Percentiles rank a stretch among this genome's conserved stretches.
Conservation (phyloP, 2,329 filamentous ascomycete species). For the Trichoderma semiorbis region DNA sequence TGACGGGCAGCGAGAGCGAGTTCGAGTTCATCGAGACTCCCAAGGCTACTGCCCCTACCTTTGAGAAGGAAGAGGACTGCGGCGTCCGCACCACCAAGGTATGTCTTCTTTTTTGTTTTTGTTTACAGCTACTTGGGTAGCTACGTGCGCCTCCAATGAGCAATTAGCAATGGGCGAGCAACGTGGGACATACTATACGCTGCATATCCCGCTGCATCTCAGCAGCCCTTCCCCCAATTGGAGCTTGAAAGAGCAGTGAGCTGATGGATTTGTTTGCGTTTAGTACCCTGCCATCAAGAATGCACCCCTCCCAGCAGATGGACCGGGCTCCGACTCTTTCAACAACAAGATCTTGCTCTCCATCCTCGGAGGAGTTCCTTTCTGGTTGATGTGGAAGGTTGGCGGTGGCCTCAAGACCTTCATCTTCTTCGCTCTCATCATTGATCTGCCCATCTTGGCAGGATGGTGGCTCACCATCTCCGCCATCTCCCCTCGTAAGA, state of each 20-base stretch:
- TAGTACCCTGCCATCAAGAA: conserved; percentile 75
- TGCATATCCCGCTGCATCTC: background rate
- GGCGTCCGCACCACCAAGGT: conserved; percentile 42
- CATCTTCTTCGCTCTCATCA: conserved; percentile 81
- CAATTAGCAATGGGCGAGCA: background rate
- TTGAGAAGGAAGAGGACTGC: conserved; percentile 63
- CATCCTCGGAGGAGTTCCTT: conserved; percentile 67
- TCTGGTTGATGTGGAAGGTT: conserved; percentile 78
- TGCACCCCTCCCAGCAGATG: conserved; percentile 88
- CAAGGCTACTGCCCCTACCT: conserved; percentile 49
- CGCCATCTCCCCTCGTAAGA: conserved; percentile 79
- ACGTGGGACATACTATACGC: background rate
- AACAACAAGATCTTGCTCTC: conserved; percentile 74
- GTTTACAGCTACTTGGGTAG: background rate
- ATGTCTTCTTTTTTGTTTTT: conserved; percentile 9
- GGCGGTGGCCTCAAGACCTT: conserved; percentile 84
- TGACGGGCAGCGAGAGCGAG: conserved; percentile 35
- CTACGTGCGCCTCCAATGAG: background rate
- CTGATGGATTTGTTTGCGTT: background rate
- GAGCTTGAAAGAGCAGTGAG: background rate
- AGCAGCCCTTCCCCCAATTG: background rate
- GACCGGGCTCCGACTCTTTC: conserved; percentile 79
- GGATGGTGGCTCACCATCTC: conserved; percentile 82
- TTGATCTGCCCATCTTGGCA: conserved; percentile 73
- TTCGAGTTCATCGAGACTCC: conserved; percentile 44